Base-by-base conservation (phyloP, 768 basidiomycete genomes). In the Psilocybe subaeruginosa region DNA sequence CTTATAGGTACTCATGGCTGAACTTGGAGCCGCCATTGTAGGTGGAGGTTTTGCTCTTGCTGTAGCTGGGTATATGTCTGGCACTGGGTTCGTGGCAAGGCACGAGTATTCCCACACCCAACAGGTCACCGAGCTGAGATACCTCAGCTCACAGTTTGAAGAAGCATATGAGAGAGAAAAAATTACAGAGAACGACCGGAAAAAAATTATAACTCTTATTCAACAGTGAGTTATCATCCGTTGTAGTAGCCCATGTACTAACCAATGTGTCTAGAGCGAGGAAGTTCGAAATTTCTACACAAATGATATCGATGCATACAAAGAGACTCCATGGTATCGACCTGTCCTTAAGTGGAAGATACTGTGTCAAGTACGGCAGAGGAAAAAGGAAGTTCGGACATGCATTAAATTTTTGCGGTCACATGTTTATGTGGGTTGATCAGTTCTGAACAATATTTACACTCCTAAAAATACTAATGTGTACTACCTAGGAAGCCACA, bases 61-160 rank as follows among this genome's bases (percentile, higher is more conserved):
- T 12, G 50, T 23, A 5, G 58, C 58, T 31, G 58, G 33, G 2
- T 60, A 60, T 29, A 30, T 39, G 27, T 8, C 29, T 35, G 45
- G 51, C 35, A 35, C 30, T 46, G 52, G 41, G 9, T 60, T 54
- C n/a, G 23, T 39, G 9, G 58, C 58, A 8, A 59, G 58, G 31
- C 58, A 59, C 16, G 58, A 59, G 27, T 29, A 2, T n/a, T 14
- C 49, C 0, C 58, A 59, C 16, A 50, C 58, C 3, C 58, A 59
- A 19, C 58, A 59, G 37, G 31, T 53, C n/a, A 50, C 35, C 4
- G 23, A 51, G 37, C 53, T 45, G 29, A 45, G 53, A 12, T 50
- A 16, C 9, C 37, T 17, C 41, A 53, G 53, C 11, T 3, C 16
- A n/a, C 50, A 59, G 23, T 59, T 59, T 33, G 58, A 59, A 17